Conservation (phyloP, 805 yeast genomes). For the Saturnispora halmiae region DNA sequence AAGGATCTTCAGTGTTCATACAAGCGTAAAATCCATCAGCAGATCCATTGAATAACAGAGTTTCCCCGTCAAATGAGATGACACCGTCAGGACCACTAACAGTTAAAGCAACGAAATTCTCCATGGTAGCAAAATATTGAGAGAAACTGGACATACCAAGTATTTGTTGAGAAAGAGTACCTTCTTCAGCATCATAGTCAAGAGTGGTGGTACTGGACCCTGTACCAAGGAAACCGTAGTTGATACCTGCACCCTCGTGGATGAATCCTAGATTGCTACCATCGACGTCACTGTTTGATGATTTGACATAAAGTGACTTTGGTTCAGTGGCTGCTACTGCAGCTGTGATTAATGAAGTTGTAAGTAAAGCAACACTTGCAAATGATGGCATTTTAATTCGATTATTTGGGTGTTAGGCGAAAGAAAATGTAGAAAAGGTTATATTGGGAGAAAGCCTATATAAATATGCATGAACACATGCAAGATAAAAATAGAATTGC, state of each 20-base stretch:
- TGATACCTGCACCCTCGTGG: conserved; percentile 41
- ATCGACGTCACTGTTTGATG: conserved; percentile 22
- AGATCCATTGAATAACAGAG: conserved; percentile 25
- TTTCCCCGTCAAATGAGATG: conserved; percentile 16
- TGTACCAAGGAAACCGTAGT: conserved; percentile 28
- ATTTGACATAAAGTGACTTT: conserved; percentile 20
- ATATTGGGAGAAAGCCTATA: too few species aligned
- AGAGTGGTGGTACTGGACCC: conserved; percentile 2
- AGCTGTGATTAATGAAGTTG: background rate
- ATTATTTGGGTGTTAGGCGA: too few species aligned
- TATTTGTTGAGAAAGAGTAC: conserved; percentile 8
- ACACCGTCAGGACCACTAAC: conserved; percentile 12
- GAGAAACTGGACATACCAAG: background rate
- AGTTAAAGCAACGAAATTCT: conserved; percentile 5
- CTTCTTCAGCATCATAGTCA: conserved; percentile 17
- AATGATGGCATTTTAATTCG: too few species aligned
- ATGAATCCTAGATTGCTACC: conserved; percentile 22
- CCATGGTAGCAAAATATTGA: conserved; percentile 2
- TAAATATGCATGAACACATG: too few species aligned
- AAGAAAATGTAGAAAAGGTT: too few species aligned
- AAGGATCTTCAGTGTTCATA: conserved; percentile 36
- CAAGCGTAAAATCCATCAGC: conserved; percentile 31
- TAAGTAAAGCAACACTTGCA: background rate
- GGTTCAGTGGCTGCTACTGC: conserved; percentile 9
- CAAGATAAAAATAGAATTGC: too few species aligned